Evolutionary conservation across 495 filamentous ascomycete genomes (phyloP).

Genomic region (Hypomontagnella monticulosa): DNA sequence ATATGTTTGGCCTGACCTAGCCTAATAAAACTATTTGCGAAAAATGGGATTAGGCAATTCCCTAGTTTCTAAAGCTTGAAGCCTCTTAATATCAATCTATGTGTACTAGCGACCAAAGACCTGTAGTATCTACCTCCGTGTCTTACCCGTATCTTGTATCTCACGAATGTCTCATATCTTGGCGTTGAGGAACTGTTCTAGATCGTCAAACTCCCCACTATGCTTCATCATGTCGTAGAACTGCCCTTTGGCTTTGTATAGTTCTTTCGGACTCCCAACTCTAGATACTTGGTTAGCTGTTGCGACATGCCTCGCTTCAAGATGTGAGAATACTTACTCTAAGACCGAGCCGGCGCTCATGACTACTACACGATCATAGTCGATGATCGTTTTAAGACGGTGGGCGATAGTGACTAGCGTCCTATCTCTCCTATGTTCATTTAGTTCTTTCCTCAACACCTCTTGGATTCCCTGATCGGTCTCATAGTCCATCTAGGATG

Average conservation of each 20-base stretch:
- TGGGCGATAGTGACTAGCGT: constrained; percentile 64
- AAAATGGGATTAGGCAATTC: no score
- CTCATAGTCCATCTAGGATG: constrained; percentile 59
- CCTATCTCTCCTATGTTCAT: constrained; percentile 50
- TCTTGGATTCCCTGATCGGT: constrained; percentile 63
- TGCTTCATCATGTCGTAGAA: constrained; percentile 63
- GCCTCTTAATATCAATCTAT: no score
- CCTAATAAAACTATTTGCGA: no score
- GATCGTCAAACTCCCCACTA: constrained; percentile 60
- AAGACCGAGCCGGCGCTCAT: constrained; percentile 56
- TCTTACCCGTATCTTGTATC: not conserved
- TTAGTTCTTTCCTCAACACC: constrained; percentile 54
- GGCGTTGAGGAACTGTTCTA: constrained; percentile 43
- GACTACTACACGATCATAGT: constrained; percentile 61
- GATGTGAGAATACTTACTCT: constrained; percentile 39
- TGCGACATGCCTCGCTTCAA: not conserved
- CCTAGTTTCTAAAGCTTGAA: no score
- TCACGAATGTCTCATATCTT: constrained; percentile 4
- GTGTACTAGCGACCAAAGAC: no score
- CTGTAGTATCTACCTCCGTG: not conserved
- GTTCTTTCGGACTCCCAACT: constrained; percentile 55
- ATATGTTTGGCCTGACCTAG: no score
- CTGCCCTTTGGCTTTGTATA: constrained; percentile 53
- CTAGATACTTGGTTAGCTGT: constrained; percentile 42
- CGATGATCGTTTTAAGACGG: constrained; percentile 60